These are phyloP conservation scores for Alternaria longipes DNA, from an alignment of 2,329 filamentous ascomycete species.

Conservation along the genomic window DNA sequence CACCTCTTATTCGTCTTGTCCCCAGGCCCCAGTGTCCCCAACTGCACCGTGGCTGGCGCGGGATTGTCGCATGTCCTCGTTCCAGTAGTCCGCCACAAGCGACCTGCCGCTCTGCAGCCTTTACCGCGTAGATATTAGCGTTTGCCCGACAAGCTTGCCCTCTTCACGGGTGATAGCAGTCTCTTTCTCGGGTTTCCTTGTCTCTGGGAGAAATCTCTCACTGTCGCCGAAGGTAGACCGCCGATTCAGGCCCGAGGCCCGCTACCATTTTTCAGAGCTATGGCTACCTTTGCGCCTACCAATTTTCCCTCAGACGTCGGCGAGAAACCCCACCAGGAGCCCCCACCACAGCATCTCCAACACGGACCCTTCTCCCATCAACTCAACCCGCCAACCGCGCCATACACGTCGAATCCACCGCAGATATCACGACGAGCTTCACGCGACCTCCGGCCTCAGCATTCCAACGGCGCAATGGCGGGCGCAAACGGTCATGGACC, in stretches of 20 bases:
- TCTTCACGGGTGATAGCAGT: slow-evolving; percentile 26
- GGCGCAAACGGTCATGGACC: slow-evolving; percentile 48
- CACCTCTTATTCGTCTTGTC: slow-evolving; percentile 16
- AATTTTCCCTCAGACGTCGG: slow-evolving; percentile 30
- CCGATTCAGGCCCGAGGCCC: slow-evolving; percentile 12
- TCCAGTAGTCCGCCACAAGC: slow-evolving; percentile 50
- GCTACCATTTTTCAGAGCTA: slow-evolving; percentile 23
- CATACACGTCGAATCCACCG: slow-evolving; percentile 31
- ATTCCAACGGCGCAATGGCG: slow-evolving; percentile 45
- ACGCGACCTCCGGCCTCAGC: slow-evolving; percentile 41
- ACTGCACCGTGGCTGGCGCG: not conserved
- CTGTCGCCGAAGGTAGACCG: slow-evolving; percentile 12
- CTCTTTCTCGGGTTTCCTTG: slow-evolving; percentile 25
- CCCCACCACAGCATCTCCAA: slow-evolving; percentile 40
- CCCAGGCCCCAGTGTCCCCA: not conserved
- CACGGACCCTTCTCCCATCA: slow-evolving; percentile 41
- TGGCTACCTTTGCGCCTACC: slow-evolving; percentile 42
- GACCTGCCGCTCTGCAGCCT: slow-evolving; percentile 23
- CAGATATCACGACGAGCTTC: slow-evolving; percentile 40
- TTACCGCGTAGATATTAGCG: slow-evolving; percentile 33
- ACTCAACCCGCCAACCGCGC: slow-evolving; percentile 30
- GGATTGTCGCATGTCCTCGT: slow-evolving; percentile 18
- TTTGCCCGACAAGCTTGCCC: slow-evolving; percentile 14
- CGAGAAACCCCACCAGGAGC: slow-evolving; percentile 43
- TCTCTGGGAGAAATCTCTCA: slow-evolving; percentile 11